A percentile compares a stretch with the other conserved stretches of the same genome.
phyloP scores from a whole-genome alignment of 2,329 filamentous ascomycete species.

The Aspergillus oerlinghausenensis region DNA sequence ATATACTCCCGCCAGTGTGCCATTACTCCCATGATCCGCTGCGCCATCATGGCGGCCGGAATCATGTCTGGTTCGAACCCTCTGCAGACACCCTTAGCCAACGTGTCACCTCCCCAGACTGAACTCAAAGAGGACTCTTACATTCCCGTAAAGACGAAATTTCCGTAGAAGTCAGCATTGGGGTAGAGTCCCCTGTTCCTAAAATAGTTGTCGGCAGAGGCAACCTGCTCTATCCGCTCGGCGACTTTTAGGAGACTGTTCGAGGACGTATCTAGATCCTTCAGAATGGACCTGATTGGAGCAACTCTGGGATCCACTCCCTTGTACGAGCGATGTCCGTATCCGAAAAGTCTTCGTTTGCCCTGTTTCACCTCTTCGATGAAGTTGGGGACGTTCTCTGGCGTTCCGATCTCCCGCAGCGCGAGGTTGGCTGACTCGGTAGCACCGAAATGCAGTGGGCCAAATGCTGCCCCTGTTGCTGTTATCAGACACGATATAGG shows the following conservation, averaged over 20 bases:
- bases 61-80: slow-evolving; percentile 28
- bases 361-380: slow-evolving; percentile 25
- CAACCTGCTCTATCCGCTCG: slow-evolving; percentile 22
- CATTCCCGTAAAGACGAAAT: slow-evolving; percentile 42
- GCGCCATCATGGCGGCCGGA: slow-evolving; percentile 26
- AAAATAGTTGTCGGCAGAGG: slow-evolving; percentile 26
- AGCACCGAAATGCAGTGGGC: slow-evolving; percentile 57
- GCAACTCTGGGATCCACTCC: slow-evolving; percentile 24
- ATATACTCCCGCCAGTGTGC: slow-evolving; percentile 33
- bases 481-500: slow-evolving; percentile 51
- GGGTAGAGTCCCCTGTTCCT: slow-evolving; percentile 31
- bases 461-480: slow-evolving; percentile 52
- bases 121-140: slow-evolving; percentile 12
- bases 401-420: slow-evolving; percentile 17
- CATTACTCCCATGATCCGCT: slow-evolving; percentile 31
- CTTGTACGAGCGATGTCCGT: slow-evolving; percentile 31
- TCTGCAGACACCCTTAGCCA: slow-evolving; percentile 7
- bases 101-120: not conserved
- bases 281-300: slow-evolving; percentile 21
- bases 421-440: slow-evolving; percentile 52
- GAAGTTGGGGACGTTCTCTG: slow-evolving; percentile 26
- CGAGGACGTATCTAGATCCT: slow-evolving; percentile 13
- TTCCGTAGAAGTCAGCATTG: slow-evolving; percentile 45
- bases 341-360: slow-evolving; percentile 26
- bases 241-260: slow-evolving; percentile 21